Evolutionary conservation across 768 basidiomycete genomes (phyloP).

Genomic region (Galerina sulciceps): DNA sequence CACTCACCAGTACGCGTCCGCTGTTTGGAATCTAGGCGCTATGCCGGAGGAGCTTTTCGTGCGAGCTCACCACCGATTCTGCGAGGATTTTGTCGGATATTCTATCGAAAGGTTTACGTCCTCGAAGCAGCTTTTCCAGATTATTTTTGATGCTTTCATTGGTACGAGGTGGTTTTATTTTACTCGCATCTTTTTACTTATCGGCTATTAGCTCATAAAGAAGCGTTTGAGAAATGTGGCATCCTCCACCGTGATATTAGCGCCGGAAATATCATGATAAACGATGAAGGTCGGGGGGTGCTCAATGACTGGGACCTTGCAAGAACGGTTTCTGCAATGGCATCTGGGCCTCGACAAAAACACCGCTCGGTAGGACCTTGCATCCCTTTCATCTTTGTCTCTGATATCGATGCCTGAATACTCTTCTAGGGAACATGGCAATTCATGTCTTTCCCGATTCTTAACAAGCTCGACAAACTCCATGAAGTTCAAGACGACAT

Average conservation of each 20-base stretch:
- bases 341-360: too few species aligned
- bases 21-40: conserved; percentile 17
- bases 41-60: neutral
- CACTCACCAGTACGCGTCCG: conserved; percentile 8
- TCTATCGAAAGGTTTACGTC: conserved; percentile 13
- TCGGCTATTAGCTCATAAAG: too few species aligned
- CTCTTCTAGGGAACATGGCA: neutral
- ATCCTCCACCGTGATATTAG: too few species aligned
- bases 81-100: conserved; percentile 19
- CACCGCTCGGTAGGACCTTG: too few species aligned
- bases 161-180: conserved; percentile 14
- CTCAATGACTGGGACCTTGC: too few species aligned
- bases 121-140: conserved; percentile 22
- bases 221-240: too few species aligned
- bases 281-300: too few species aligned
- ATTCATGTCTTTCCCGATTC: neutral
- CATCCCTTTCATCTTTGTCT: too few species aligned
- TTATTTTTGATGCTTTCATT: conserved; percentile 23
- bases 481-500: neutral
- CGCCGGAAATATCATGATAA: too few species aligned
- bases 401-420: too few species aligned
- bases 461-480: neutral
- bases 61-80: conserved; percentile 25
- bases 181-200: neutral
- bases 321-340: too few species aligned